phyloP scores from a whole-genome alignment of 176 grass and related monocot species.

The Juncus inflexus region DNA sequence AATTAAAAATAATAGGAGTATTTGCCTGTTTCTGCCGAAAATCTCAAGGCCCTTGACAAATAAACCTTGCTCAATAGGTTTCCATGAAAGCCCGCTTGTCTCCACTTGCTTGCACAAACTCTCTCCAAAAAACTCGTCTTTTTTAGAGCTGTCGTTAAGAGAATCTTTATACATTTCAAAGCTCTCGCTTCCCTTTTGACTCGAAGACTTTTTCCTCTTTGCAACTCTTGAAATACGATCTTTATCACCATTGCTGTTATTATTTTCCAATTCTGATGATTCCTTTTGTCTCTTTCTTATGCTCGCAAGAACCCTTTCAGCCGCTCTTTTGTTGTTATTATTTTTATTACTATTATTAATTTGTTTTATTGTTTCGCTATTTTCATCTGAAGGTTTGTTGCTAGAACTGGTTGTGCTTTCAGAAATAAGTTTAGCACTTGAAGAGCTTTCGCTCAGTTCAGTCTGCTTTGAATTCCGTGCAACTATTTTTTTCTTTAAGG shows the following conservation, averaged over 20 bases:
- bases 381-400: constrained; percentile 39
- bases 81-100: constrained; percentile 50
- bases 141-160: constrained; percentile 50
- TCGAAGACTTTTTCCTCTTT: constrained; percentile 51
- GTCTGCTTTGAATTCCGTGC: constrained; percentile 66
- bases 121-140: constrained; percentile 68
- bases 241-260: constrained; percentile 48
- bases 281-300: constrained; percentile 72
- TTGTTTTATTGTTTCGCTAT: constrained; percentile 31
- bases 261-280: constrained; percentile 44
- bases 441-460: constrained; percentile 70
- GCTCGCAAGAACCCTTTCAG: constrained; percentile 65
- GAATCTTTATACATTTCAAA: constrained; percentile 50
- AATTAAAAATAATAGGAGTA: constrained; percentile 7
- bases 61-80: constrained; percentile 79
- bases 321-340: constrained; percentile 71
- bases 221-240: constrained; percentile 50
- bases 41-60: constrained; percentile 90
- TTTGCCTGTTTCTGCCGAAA: constrained; percentile 84
- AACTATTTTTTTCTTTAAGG: constrained; percentile 49
- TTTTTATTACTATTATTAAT: constrained; percentile 26
- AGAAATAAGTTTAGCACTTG: constrained; percentile 64
- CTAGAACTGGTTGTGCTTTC: constrained; percentile 59
- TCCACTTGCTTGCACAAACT: constrained; percentile 56
- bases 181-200: constrained; percentile 41